Evolutionary conservation across 139 green algal species (phyloP), one percentile per base, ranked within the genome.

Genomic region (Chlamydomonas incerta): DNA sequence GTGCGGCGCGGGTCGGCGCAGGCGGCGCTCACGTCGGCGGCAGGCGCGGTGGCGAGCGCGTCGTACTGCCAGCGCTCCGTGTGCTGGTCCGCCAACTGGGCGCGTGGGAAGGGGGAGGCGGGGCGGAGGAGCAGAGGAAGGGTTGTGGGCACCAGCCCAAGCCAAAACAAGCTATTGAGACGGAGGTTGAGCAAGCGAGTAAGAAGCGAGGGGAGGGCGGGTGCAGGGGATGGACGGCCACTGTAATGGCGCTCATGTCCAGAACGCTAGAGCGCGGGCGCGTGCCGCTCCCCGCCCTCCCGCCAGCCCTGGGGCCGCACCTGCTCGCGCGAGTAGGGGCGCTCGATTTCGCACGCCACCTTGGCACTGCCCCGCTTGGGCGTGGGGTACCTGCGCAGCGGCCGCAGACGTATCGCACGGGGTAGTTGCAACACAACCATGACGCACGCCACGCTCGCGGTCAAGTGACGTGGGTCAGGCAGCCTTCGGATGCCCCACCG

Each of bases 21-120:
- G 37, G 62, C 41, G 37, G 28, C 62, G 21, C 29, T 28, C 17
- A 83, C 29, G 6, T 73, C 37, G 11, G 62, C 24, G 35, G n/a
- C 76, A 2, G 62, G 62, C 4, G 24, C 76, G 24, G 37, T 14
- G 23, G 41, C 28, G 29, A 83, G 76, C 29, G 76, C 76, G 60
- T 68, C 62, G 76, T 83, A 73, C 76, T 74, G 41, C 76, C 76
- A 83, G 58, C 76, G 76, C 28, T 83, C 76, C 13, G 62, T 83
- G 62, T 83, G 76, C 17, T 63, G 37, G 62, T 83, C 76, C 1
- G 10, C 76, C 17, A 73, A 0, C 62, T 83, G 76, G 2, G 20
- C 26, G 8, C 1, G 46, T 14, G 71, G 2, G 2, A n/a, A n/a
- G n/a, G n/a, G n/a, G n/a, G n/a, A n/a, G n/a, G n/a, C n/a, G n/a